phyloP scores from a whole-genome alignment of 2,329 filamentous ascomycete species.

The Xylariaceae sp. region DNA sequence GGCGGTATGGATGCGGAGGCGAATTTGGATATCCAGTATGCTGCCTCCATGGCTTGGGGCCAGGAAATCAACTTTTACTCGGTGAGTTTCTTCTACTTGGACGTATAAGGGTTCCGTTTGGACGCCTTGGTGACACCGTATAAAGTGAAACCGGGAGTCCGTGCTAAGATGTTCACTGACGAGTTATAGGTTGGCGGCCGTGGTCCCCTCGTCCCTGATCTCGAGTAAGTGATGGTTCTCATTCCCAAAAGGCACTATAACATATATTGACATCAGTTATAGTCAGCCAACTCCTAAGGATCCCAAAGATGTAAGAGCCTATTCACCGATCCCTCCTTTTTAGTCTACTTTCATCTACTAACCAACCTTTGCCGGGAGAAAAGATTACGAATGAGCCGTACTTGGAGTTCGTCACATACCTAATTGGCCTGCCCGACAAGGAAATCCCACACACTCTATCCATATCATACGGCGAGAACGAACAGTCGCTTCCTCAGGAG shows the following conservation, averaged over 20 bases:
- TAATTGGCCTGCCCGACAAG: conserved; percentile 20
- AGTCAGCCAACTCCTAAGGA: conserved; percentile 25
- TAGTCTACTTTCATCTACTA: too few relatives aligned
- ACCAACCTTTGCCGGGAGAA: conserved; percentile 13
- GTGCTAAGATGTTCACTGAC: conserved; percentile 45
- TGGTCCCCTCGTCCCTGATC: conserved; percentile 45
- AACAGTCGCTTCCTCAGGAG: conserved; percentile 23
- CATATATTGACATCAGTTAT: conserved; percentile 8
- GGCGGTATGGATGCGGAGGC: conserved; percentile 43
- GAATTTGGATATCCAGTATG: conserved; percentile 53
- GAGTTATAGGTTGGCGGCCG: conserved; percentile 49
- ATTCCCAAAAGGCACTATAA: not conserved
- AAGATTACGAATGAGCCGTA: conserved; percentile 25
- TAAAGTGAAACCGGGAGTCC: conserved; percentile 34
- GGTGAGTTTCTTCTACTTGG: not conserved
- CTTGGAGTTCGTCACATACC: conserved; percentile 26
- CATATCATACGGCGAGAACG: conserved; percentile 24
- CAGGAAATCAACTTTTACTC: conserved; percentile 9
- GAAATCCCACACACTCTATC: conserved; percentile 26
- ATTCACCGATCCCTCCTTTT: too few relatives aligned
- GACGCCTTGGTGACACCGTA: not conserved
- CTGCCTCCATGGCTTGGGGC: conserved; percentile 6
- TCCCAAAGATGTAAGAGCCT: conserved; percentile 12
- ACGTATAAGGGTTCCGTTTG: not conserved
- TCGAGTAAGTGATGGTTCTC: conserved; percentile 29